Base-by-base conservation (phyloP, 495 filamentous ascomycete genomes). In the Xeromyces bisporus region DNA sequence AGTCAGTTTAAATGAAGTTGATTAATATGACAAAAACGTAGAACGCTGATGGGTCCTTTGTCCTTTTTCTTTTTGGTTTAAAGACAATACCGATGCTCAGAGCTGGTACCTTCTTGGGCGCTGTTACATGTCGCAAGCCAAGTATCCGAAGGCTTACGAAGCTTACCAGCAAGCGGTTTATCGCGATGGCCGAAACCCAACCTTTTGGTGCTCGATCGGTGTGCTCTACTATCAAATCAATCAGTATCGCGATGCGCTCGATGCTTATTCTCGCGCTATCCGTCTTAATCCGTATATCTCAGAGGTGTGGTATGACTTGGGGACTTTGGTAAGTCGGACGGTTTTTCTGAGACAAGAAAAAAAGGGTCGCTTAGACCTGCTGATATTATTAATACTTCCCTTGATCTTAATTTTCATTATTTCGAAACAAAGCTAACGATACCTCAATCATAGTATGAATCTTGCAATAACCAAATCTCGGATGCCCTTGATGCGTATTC, bases 151-250 rank as follows among this genome's bases (percentile, higher is more conserved):
- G 52, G 89, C 89, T 3, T 97, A 97, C 48, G 89, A 97, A 54
- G 91, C 89, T 7, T 99, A 99, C 47, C 89, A 99, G 48, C 89
- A 99, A 58, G 89, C 89, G 2, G 89, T 99, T 28, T 99, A 99
- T 48, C 83, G 89, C 32, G 89, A 99, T 49, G 91, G 91, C 14
- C 76, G 89, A 43, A 99, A 99, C 43, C 91, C 89, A 15, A 99
- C 89, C 8, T 99, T 99, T 64, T 99, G 89, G 89, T 96, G 91
- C 61, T 99, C 89, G 14, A 99, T 99, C 50, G 89, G 89, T 48
- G 89, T 99, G 11, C 71, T 99, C 23, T 99, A 99, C 50, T 99
- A 96, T 59, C 89, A 99, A 58, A 99, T 99, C 62, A 99, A 99
- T 51, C 89, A 99, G 64, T 99, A 99, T 53, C 76, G 89, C 30